Conservation (phyloP, 495 filamentous ascomycete genomes). For the Neurospora discreta region DNA sequence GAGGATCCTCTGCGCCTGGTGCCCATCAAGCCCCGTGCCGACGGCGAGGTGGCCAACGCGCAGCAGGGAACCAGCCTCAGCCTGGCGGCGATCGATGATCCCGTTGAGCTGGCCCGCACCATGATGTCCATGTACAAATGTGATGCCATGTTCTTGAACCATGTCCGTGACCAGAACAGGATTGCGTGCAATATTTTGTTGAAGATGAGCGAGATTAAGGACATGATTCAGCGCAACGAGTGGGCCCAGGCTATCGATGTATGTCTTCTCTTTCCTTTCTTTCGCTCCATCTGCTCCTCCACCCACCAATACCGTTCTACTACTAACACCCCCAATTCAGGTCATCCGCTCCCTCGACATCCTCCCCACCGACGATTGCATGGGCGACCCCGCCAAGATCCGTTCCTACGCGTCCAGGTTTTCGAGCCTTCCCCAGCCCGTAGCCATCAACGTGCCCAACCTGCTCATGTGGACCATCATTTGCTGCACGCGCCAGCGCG, state of each 20-base stretch:
- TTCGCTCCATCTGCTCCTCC: background rate
- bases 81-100: slow-evolving; percentile 78
- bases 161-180: slow-evolving; percentile 55
- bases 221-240: slow-evolving; percentile 50
- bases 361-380: slow-evolving; percentile 56
- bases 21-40: slow-evolving; percentile 58
- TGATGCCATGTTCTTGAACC: slow-evolving; percentile 60
- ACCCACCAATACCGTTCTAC: background rate
- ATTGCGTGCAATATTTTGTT: slow-evolving; percentile 62
- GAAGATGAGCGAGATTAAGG: slow-evolving; percentile 67
- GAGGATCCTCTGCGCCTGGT: slow-evolving; percentile 62
- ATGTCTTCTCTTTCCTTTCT: slow-evolving; percentile 25
- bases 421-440: slow-evolving; percentile 56
- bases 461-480: slow-evolving; percentile 87
- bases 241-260: slow-evolving; percentile 79
- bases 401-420: slow-evolving; percentile 68
- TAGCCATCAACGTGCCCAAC: slow-evolving; percentile 78
- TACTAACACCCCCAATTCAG: slow-evolving; percentile 32
- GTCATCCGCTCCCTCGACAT: slow-evolving; percentile 61
- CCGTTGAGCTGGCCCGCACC: slow-evolving; percentile 60
- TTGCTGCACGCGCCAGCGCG: slow-evolving; percentile 66
- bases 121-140: slow-evolving; percentile 73
- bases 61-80: slow-evolving; percentile 54
- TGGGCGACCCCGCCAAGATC: slow-evolving; percentile 59
- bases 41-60: slow-evolving; percentile 18